Evolutionary conservation across 2,329 filamentous ascomycete genomes (phyloP), one percentile per base, ranked within the genome.

Genomic region (Colletotrichum zoysiae): DNA sequence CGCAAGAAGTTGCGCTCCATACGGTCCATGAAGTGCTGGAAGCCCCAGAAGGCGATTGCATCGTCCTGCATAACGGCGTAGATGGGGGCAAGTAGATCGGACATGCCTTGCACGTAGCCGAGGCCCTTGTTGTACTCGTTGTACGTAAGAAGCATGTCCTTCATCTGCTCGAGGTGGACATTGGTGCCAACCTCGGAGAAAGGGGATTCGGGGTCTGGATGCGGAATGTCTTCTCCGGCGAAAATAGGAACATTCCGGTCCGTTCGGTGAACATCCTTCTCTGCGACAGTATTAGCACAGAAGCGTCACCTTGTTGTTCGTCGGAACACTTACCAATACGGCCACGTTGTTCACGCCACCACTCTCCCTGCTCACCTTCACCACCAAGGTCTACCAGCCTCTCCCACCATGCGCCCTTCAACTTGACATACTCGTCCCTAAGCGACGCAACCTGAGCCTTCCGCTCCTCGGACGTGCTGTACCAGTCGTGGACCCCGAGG

Each of bases 31-130:
- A 98, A 99, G 70, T 90, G 90, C 75, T 95, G 92, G 80, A 99
- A 99, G 0, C 89, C 95, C 96, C 96, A 99, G 78, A 99, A 99
- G 5, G 96, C 96, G 23, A 98, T 87, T 0, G 96, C 95, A 79
- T 99, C 96, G 79, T 99, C 97, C 83, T 99, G 96, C 83, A 98
- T 92, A 30, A 99, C 94, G 5, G 96, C 96, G 78, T 99, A 99
- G 72, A 99, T 94, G 2, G 96, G 96, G 0, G 96, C 95, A 11
- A 99, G 89, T 1, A 99, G 89, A 81, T 99, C 96, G 16, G 95
- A 98, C 96, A 99, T 99, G 73, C 96, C 96, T 84, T 99, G 96
- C 1, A 99, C 96, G 79, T 99, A 99, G 60, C 97, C 96, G 3
- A 99, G 88, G 70, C 96, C 94, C 71, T 91, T 93, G 84, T 99